Conservation (phyloP, 1,284 basidiomycete genomes). For the Cystobasidiaceae sp. region DNA sequence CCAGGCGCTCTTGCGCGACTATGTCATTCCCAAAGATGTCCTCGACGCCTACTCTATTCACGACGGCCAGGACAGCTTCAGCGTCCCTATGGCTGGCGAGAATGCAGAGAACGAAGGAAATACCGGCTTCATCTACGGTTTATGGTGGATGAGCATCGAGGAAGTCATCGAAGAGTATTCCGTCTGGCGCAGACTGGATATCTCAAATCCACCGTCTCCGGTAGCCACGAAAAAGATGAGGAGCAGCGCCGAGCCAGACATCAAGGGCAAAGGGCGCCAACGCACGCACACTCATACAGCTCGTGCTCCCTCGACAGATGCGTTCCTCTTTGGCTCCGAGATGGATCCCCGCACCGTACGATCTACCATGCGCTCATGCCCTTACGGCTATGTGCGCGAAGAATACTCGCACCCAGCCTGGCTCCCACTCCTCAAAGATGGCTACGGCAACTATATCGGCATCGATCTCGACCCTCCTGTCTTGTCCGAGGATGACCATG, state of each 20-base stretch:
- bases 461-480: constrained; percentile 79
- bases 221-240: constrained; percentile 52
- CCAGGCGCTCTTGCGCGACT: constrained; percentile 35
- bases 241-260: constrained; percentile 53
- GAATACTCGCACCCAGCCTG: constrained; percentile 91
- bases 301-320: constrained; percentile 17
- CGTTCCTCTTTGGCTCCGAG: constrained; percentile 19
- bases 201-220: constrained; percentile 18
- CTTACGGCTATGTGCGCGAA: constrained; percentile 80
- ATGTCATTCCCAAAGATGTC: constrained; percentile 39
- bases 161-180: constrained; percentile 86
- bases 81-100: constrained; percentile 30
- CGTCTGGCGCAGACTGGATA: constrained; percentile 86
- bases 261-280: constrained; percentile 23
- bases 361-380: constrained; percentile 72
- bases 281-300: constrained; percentile 10
- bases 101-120: constrained; percentile 25
- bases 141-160: constrained; percentile 58
- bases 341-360: constrained; percentile 19
- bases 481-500: constrained; percentile 2
- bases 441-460: constrained; percentile 92
- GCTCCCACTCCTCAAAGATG: constrained; percentile 91
- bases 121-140: constrained; percentile 41
- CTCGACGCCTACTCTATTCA: constrained; percentile 40
- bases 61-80: constrained; percentile 43